phyloP scores from a whole-genome alignment of 768 basidiomycete species.

The Leccinellum rugosiceps region DNA sequence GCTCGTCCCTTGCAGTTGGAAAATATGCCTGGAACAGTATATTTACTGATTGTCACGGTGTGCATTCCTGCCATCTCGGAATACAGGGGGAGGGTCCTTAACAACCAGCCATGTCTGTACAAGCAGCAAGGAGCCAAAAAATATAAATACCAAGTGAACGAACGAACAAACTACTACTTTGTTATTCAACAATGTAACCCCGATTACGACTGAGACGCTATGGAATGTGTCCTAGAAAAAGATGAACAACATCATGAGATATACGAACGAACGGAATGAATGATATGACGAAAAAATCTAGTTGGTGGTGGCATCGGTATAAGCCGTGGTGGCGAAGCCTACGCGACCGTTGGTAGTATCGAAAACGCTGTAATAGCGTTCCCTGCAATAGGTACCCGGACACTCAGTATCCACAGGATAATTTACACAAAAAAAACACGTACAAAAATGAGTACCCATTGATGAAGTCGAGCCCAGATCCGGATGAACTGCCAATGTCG shows the following conservation, averaged over 20 bases:
- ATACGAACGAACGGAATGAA: not conserved
- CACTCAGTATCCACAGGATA: not conserved
- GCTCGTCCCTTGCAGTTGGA: no score
- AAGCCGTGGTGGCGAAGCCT: constrained; percentile 6
- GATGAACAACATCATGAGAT: not conserved
- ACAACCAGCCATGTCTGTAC: no score
- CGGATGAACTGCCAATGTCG: constrained; percentile 16
- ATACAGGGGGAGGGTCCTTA: no score
- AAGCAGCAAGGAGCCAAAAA: no score
- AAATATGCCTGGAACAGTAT: no score
- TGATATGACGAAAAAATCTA: not conserved
- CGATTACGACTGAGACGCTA: not conserved
- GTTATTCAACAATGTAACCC: no score
- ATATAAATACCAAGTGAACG: not conserved
- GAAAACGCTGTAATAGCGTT: constrained; percentile 42
- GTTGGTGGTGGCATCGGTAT: not conserved
- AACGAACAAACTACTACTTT: no score
- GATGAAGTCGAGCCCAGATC: constrained; percentile 23
- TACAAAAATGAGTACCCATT: constrained; percentile 20
- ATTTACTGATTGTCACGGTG: no score
- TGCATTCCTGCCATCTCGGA: no score
- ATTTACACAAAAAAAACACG: not conserved
- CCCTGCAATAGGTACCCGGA: constrained; percentile 9
- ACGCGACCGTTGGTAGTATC: constrained; percentile 6
- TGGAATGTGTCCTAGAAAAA: not conserved